A percentile compares a stretch with the other conserved stretches of the same genome.
phyloP scores from a whole-genome alignment of 177 flowering plant species.

The Vitis hybrid region DNA sequence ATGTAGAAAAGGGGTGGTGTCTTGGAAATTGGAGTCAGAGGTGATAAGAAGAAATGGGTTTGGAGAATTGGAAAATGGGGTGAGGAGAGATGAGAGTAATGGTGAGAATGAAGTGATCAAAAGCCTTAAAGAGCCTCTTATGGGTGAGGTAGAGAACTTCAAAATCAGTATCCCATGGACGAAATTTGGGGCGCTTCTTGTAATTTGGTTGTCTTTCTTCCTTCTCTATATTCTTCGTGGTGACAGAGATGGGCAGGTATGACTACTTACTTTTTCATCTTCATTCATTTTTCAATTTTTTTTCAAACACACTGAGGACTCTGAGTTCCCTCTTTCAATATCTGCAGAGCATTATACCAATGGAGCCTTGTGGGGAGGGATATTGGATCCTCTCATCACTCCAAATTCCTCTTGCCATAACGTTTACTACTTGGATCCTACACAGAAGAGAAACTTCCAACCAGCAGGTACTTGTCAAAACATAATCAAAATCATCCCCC shows the following conservation, averaged over 20 bases:
- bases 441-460: conserved; percentile 17
- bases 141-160: conserved; percentile 13
- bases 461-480: conserved; percentile 32
- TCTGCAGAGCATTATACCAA: conserved; percentile 44
- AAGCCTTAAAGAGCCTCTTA: conserved; percentile 32
- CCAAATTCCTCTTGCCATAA: conserved; percentile 61
- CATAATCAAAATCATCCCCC: not conserved
- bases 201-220: conserved; percentile 61
- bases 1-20: conserved; percentile 37
- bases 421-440: conserved; percentile 45
- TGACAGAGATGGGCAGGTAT: conserved; percentile 48
- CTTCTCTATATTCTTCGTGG: conserved; percentile 52
- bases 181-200: conserved; percentile 51
- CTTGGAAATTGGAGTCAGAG: conserved; percentile 58
- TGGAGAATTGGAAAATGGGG: conserved; percentile 22
- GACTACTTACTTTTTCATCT: not conserved
- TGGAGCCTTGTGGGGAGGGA: conserved; percentile 53
- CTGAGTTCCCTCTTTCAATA: not conserved
- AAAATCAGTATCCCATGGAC: conserved; percentile 42
- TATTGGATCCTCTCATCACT: conserved; percentile 56
- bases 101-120: conserved; percentile 11
- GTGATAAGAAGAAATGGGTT: conserved; percentile 14
- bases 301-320: not conserved
- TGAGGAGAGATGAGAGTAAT: conserved; percentile 11
- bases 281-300: not conserved